phyloP scores from a whole-genome alignment of 768 basidiomycete species.

The Cyclocybe aegerita region DNA sequence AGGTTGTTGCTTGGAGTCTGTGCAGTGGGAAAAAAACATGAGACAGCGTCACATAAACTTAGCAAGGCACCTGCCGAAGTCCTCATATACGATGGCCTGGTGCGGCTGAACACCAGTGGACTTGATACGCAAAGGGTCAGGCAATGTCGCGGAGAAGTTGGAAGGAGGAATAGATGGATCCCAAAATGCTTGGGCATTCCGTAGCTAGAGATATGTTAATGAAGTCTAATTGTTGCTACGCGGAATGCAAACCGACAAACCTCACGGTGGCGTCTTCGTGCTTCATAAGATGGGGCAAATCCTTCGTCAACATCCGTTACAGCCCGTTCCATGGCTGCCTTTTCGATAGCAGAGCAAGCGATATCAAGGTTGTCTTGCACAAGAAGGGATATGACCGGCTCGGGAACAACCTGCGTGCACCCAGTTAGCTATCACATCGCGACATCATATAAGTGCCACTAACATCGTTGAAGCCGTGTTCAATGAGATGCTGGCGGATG shows the following conservation, averaged over 20 bases:
- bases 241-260: conserved; percentile 33
- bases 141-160: conserved; percentile 70
- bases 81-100: conserved; percentile 91
- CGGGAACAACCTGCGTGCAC: conserved; percentile 66
- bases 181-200: conserved; percentile 81
- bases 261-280: conserved; percentile 85
- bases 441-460: conserved; percentile 3
- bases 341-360: conserved; percentile 93
- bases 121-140: conserved; percentile 87
- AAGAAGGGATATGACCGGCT: conserved; percentile 74
- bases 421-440: conserved; percentile 5
- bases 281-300: conserved; percentile 79
- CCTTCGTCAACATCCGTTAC: conserved; percentile 91
- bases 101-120: conserved; percentile 76
- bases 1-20: conserved; percentile 57
- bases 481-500: conserved; percentile 76
- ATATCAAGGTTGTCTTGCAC: conserved; percentile 92
- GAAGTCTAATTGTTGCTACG: neutral
- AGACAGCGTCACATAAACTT: conserved; percentile 11
- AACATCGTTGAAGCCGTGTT: conserved; percentile 90
- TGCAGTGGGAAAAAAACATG: conserved; percentile 28
- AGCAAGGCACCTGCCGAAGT: conserved; percentile 62
- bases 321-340: conserved; percentile 96
- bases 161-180: conserved; percentile 74
- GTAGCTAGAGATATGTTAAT: conserved; percentile 42